Percentiles rank a stretch among this genome's conserved stretches.
Conservation (phyloP, 148 eudicot genomes). For the Chenopodium album region DNA sequence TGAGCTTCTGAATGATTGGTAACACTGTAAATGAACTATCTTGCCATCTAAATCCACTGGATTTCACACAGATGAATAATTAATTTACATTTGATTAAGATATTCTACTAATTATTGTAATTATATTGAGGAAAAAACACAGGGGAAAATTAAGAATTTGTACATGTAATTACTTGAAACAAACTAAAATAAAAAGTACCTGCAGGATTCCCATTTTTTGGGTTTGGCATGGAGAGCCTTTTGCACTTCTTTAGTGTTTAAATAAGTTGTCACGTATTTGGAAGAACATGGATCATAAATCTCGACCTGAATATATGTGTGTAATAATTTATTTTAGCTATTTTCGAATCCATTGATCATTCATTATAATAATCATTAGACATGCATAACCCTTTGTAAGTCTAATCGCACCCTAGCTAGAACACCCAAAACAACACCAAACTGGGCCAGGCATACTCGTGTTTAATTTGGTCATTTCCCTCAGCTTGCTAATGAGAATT, state of each 20-base stretch:
- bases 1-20: slow-evolving; percentile 41
- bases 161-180: neutral
- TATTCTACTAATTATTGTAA: neutral
- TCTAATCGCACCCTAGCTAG: no score
- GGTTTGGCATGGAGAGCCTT: slow-evolving; percentile 45
- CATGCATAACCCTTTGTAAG: no score
- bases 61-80: neutral
- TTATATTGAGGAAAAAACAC: no score
- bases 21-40: slow-evolving; percentile 40
- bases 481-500: no score
- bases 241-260: slow-evolving; percentile 43
- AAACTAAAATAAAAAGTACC: slow-evolving; percentile 18
- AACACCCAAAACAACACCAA: no score
- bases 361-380: no score
- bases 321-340: no score
- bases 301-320: slow-evolving; percentile 24
- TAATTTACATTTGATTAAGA: neutral
- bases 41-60: slow-evolving; percentile 36
- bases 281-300: slow-evolving; percentile 45
- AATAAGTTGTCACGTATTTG: slow-evolving; percentile 33
- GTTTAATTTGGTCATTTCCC: no score
- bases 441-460: no score
- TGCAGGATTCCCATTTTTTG: slow-evolving; percentile 39
- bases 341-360: no score
- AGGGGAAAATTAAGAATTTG: neutral